Evolutionary conservation across 257 asterid genomes (phyloP), one percentile per base, ranked within the genome.

Genomic region (Coffea eugenioides): DNA sequence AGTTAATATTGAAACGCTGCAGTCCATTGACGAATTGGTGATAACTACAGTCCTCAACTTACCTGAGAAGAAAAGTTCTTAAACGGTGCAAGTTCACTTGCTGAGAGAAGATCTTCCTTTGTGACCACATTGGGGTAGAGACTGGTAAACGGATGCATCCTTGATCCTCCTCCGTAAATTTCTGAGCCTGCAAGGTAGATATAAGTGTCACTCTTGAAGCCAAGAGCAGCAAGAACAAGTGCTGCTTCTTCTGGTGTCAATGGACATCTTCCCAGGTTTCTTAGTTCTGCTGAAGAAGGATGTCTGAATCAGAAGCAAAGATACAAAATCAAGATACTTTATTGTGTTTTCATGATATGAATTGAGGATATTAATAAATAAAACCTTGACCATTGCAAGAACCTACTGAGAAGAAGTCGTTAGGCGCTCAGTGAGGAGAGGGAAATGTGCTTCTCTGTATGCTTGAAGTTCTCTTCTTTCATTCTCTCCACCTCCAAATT

Each of bases 201-300:
- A 74, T 88, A 86, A 43, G 97, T 90, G 45, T 88, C 87, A 14
- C 79, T 79, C 69, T 82, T 80, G 77, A 92, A 96, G 75, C 97
- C 94, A 43, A 96, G 95, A 68, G 89, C 93, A 36, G 97, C 93
- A 16, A 96, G 97, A 80, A 92, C 93, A 21, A 94, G 89, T 34
- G 94, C 97, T 45, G 94, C 92, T 90, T 96, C 99, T 90, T 96
- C 99, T 9, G 99, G 98, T 83, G 97, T 92, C 81, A 94, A 75
- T 43, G 98, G 99, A 75, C 98, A 96, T 81, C 83, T 89, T 74
- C 99, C 98, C 86, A 75, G 84, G 49, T 75, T 86, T 80, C 97
- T 92, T 84, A 94, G 79, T 78, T 91, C 93, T 75, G 48, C 20
- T 0, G 90, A 90, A 21, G 90, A 82, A 78, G 83, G 20, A 61